Percentiles rank a stretch among this genome's conserved stretches.
Conservation (phyloP, 805 yeast genomes). For the Maudiozyma barnettii region DNA sequence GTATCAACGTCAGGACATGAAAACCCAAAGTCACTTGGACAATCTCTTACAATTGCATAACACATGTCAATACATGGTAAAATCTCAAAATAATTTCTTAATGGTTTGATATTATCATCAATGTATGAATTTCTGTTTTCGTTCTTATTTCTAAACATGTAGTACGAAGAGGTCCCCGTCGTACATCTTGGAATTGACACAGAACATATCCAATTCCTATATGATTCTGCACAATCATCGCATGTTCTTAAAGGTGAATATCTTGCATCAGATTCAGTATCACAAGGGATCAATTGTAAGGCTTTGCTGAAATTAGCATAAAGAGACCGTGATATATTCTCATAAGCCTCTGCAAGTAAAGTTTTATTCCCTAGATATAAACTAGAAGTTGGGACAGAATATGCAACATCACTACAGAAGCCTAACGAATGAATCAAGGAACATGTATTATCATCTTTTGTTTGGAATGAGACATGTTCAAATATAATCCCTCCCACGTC, state of each 20-base stretch:
- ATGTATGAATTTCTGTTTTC: conserved; percentile 55
- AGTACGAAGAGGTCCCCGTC: conserved; percentile 38
- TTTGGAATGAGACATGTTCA: conserved; percentile 45
- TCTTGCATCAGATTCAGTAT: conserved; percentile 50
- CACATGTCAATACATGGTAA: conserved; percentile 83
- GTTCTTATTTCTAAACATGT: conserved; percentile 36
- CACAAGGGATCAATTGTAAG: conserved; percentile 67
- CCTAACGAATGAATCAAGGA: conserved; percentile 62
- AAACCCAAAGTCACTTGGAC: conserved; percentile 73
- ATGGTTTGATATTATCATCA: conserved; percentile 45
- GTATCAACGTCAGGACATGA: conserved; percentile 48
- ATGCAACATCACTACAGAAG: conserved; percentile 76
- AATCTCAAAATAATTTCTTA: conserved; percentile 58
- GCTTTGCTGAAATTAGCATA: conserved; percentile 67
- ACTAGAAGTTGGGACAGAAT: conserved; percentile 63
- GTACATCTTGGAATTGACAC: conserved; percentile 83
- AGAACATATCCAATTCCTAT: conserved; percentile 83
- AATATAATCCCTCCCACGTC: conserved; percentile 58
- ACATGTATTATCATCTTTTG: conserved; percentile 50
- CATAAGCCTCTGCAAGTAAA: conserved; percentile 44
- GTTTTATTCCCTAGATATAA: conserved; percentile 27
- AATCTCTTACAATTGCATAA: conserved; percentile 65
- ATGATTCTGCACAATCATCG: conserved; percentile 57
- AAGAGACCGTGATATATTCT: conserved; percentile 44
- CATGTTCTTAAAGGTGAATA: conserved; percentile 73